phyloP scores from a whole-genome alignment of 805 yeast genomes.

The Yarrowia yakushimensis region DNA sequence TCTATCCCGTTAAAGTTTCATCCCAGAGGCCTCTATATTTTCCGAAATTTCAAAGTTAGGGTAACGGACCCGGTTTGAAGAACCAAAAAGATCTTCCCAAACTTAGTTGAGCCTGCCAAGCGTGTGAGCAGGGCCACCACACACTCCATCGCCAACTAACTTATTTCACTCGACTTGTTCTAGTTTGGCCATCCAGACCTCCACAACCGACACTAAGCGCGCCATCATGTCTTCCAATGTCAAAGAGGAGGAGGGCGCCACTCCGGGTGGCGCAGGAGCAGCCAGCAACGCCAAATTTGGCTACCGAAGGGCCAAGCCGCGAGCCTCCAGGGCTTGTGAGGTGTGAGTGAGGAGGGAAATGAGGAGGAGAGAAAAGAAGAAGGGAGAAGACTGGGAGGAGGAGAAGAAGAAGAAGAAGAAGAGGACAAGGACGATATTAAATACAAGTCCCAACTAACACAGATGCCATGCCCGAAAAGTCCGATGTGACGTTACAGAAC shows the following conservation, averaged over 20 bases:
- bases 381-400: neutral
- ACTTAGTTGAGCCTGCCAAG: neutral
- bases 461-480: constrained; percentile 71
- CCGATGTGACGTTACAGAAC: constrained; percentile 55
- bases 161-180: neutral
- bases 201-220: neutral
- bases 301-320: constrained; percentile 33
- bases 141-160: neutral
- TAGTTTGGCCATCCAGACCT: no score
- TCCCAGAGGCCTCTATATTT: neutral
- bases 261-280: neutral
- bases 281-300: constrained; percentile 27
- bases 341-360: constrained; percentile 28
- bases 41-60: no score
- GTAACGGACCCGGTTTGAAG: no score
- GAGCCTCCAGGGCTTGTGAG: constrained; percentile 35
- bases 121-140: constrained; percentile 22
- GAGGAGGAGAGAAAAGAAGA: neutral
- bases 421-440: neutral
- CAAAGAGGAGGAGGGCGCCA: constrained; percentile 21
- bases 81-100: neutral
- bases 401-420: neutral
- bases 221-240: constrained; percentile 17
- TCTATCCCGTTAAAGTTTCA: no score
- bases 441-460: neutral